Conservation (phyloP, 2,329 filamentous ascomycete species). For the Neopestalotiopsis rosae region DNA sequence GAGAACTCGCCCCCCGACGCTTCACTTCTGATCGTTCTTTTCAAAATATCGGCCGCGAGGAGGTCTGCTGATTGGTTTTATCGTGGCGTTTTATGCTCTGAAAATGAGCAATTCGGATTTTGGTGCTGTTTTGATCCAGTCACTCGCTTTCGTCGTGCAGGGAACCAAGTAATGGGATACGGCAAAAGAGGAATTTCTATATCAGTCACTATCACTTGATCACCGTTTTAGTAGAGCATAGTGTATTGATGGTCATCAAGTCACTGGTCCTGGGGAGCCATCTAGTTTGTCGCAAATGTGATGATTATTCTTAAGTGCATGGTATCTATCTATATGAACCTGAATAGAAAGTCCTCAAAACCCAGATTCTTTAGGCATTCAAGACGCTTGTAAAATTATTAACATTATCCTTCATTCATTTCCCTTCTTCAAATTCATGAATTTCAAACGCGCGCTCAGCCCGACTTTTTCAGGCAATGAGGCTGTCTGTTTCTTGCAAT, state of each 20-base stretch:
- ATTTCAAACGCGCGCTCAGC: neutral
- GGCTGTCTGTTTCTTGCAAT: neutral
- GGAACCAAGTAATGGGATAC: no score
- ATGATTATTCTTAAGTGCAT: no score
- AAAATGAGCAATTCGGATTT: neutral
- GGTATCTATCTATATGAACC: neutral
- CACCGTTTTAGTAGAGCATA: no score
- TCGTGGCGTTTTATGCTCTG: neutral
- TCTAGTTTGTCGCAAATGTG: no score
- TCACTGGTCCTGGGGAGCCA: no score
- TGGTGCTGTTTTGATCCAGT: neutral
- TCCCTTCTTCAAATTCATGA: neutral
- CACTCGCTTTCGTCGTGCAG: neutral
- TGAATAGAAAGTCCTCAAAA: neutral
- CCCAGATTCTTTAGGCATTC: neutral
- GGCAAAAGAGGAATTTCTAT: no score
- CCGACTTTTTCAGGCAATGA: neutral
- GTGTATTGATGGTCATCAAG: no score
- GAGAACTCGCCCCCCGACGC: neutral
- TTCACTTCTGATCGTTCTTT: neutral
- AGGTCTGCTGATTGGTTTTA: neutral
- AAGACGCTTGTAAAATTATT: neutral
- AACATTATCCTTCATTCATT: neutral
- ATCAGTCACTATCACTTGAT: no score
- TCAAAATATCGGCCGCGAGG: neutral